Conservation (phyloP, 495 filamentous ascomycete species). For the Hypoxylon perforatum region DNA sequence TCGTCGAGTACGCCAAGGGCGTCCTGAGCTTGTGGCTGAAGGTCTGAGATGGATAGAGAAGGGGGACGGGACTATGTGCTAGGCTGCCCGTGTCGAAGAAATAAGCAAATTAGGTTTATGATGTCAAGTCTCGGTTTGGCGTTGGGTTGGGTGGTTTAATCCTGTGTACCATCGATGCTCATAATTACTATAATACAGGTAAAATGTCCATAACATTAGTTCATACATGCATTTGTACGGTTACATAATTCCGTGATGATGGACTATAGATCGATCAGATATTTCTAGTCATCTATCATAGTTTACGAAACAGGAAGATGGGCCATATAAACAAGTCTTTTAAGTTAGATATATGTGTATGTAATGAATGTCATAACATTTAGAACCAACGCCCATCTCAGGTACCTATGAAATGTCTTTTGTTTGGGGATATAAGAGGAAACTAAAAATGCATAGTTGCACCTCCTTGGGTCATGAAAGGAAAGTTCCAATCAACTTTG, state of each 20-base stretch:
- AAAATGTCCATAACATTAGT: neutral
- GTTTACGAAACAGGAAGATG: too few relatives aligned
- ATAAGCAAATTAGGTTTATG: neutral
- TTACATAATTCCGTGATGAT: neutral
- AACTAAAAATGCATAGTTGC: slow-evolving; percentile 7
- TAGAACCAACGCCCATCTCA: too few relatives aligned
- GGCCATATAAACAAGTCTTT: too few relatives aligned
- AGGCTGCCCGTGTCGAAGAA: slow-evolving; percentile 15
- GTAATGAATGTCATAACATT: too few relatives aligned
- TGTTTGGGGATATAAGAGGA: too few relatives aligned
- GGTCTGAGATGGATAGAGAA: slow-evolving; percentile 61
- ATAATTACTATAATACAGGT: slow-evolving; percentile 30
- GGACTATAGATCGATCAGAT: too few relatives aligned
- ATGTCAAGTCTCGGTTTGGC: slow-evolving; percentile 14
- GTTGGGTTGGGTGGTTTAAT: slow-evolving; percentile 22
- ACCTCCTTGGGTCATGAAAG: slow-evolving; percentile 35
- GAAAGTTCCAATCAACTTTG: slow-evolving; percentile 20
- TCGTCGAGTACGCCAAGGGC: slow-evolving; percentile 97
- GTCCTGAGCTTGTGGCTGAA: slow-evolving; percentile 90
- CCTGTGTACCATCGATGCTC: slow-evolving; percentile 28
- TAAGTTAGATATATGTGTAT: too few relatives aligned
- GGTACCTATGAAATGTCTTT: too few relatives aligned
- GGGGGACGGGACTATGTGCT: neutral
- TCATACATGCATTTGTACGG: neutral
- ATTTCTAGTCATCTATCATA: too few relatives aligned